Conservation (phyloP, 2,329 filamentous ascomycete species). For the Ophiostoma himal-ulmi region DNA sequence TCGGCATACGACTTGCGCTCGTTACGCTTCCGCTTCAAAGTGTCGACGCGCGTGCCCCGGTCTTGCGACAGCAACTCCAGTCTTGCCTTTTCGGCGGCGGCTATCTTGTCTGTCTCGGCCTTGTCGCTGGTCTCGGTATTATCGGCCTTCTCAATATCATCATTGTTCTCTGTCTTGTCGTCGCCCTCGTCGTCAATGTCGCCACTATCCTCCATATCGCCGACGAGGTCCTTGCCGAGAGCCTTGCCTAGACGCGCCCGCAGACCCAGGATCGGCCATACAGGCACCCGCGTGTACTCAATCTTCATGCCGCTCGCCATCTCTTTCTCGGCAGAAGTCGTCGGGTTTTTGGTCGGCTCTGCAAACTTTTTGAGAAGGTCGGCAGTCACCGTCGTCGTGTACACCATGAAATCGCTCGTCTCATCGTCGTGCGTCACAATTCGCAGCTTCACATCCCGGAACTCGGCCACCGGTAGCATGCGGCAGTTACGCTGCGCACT, state of each 20-base stretch:
- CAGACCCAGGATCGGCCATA: slow-evolving; percentile 52
- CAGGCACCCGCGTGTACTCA: slow-evolving; percentile 44
- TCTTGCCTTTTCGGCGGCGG: slow-evolving; percentile 40
- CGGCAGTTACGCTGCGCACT: slow-evolving; percentile 16
- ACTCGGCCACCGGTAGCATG: slow-evolving; percentile 28
- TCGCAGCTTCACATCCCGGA: slow-evolving; percentile 45
- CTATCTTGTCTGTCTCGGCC: neutral
- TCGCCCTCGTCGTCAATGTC: neutral
- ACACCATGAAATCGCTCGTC: slow-evolving; percentile 48
- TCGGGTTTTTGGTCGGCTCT: slow-evolving; percentile 37
- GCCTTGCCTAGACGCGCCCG: slow-evolving; percentile 51
- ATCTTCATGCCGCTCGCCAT: slow-evolving; percentile 39
- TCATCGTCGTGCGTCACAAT: slow-evolving; percentile 48
- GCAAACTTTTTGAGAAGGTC: slow-evolving; percentile 48
- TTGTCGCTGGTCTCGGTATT: neutral
- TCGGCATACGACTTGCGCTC: slow-evolving; percentile 37
- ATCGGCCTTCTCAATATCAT: neutral
- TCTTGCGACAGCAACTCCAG: slow-evolving; percentile 33
- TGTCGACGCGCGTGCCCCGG: slow-evolving; percentile 22
- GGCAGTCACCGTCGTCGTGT: slow-evolving; percentile 45
- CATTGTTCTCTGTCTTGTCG: slow-evolving; percentile 29
- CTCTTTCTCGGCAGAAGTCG: neutral
- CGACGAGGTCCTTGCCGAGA: slow-evolving; percentile 47
- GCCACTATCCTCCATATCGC: slow-evolving; percentile 28
- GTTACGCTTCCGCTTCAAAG: slow-evolving; percentile 33